Evolutionary conservation across 2,329 filamentous ascomycete genomes (phyloP), one percentile per base, ranked within the genome.

Genomic region (Trichoderma cornu-damae): DNA sequence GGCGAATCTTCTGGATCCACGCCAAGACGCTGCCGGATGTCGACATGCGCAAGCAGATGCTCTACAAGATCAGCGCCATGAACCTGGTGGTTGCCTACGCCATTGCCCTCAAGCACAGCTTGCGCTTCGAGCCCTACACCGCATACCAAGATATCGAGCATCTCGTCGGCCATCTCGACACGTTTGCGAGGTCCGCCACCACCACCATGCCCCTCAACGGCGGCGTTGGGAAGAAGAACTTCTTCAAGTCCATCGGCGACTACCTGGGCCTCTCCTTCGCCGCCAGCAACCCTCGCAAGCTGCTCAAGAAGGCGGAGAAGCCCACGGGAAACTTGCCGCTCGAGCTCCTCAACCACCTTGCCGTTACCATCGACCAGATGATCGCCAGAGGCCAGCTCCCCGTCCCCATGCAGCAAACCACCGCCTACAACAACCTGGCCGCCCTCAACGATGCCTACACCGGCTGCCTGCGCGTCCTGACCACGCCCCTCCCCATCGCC

Each of bases 1-100:
- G 83, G 64, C 84, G 92, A 20, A 78, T 89, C 8, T 89, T 94
- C 68, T 96, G 92, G 92, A 79, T 96, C 30, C 88, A 96, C 65
- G 78, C 82, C 6, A 89, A 68, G 76, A 86, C 63, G 76, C 78
- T 28, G 75, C 81, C 44, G 55, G 76, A 59, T 32, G 58, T 68
- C 37, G 72, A 75, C 8, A 78, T 79, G 18, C 90, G 89, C 65
- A 78, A 87, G 42, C 85, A 87, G 62, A 66, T 91, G 1, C 76
- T 94, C 11, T 80, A 77, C 55, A 93, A 93, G 71, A 68, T 90
- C 75, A 85, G 85, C 14, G 84, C 84, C 6, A 82, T 94, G 70
- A 93, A 94, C 68, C 78, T 94, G 6, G 79, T 94, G 61, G 80
- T 90, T 26, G 87, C 89, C 2, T 94, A 89, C 65, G 81, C 88